Base-by-base conservation (phyloP, 192 early-diverging fungal genomes). In the Nowakowskiella sp. region DNA sequence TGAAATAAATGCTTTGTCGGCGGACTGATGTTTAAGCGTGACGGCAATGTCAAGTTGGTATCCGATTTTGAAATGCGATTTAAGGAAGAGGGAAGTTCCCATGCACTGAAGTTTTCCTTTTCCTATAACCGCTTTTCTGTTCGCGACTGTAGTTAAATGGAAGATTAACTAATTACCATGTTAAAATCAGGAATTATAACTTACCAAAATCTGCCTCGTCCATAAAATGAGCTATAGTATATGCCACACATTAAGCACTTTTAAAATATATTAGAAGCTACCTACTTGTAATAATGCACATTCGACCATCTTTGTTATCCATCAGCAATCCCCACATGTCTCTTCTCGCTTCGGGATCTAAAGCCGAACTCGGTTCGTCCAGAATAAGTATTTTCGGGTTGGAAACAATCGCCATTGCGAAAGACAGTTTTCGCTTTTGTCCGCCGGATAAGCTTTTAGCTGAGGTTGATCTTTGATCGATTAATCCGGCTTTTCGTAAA, bases 171-270 rank as follows among this genome's bases (percentile, higher is more conserved):
- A n/a, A n/a, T n/a, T n/a, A n/a, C n/a, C n/a, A n/a, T n/a, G n/a
- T n/a, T n/a, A n/a, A n/a, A n/a, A n/a, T n/a, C n/a, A n/a, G n/a
- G n/a, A n/a, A n/a, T n/a, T n/a, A n/a, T n/a, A n/a, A n/a, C n/a
- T n/a, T n/a, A n/a, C n/a, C n/a, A 8, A 66, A 50, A 34, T 78
- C 85, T 10, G 85, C 85, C 55, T 87, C 85, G 45, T 85, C 80
- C 85, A 87, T 83, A 5, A 67, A 77, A 53, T 87, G 85, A 1
- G 85, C 87, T 0, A 83, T 85, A 63, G n/a, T n/a, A n/a, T n/a
- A n/a, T n/a, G n/a, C n/a, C n/a, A n/a, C n/a, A n/a, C n/a, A n/a
- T n/a, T n/a, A n/a, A n/a, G n/a, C n/a, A n/a, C n/a, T n/a, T n/a
- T n/a, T n/a, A n/a, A n/a, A n/a, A n/a, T n/a, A n/a, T n/a, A n/a